Evolutionary conservation across 2,329 filamentous ascomycete species (phyloP).

Genomic region (Pseudonectria buxi): DNA sequence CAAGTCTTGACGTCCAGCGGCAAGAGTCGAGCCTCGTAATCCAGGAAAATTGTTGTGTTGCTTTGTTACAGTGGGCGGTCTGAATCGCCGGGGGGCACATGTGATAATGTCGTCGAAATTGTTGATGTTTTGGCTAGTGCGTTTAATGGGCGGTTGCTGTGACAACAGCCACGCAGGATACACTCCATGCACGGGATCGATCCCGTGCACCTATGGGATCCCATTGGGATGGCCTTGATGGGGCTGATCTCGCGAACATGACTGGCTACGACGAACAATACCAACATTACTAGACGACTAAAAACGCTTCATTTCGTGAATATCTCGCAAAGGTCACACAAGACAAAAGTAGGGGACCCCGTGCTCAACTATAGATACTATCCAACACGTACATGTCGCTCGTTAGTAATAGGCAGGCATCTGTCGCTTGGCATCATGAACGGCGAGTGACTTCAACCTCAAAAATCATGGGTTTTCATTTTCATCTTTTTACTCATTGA

Average conservation of each 20-base stretch:
- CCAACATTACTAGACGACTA: too few relatives aligned
- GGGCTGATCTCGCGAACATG: too few relatives aligned
- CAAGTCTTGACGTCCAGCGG: slow-evolving; percentile 2
- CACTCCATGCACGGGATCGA: slow-evolving; percentile 2
- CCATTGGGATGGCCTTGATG: too few relatives aligned
- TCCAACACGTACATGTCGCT: too few relatives aligned
- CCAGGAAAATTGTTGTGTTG: slow-evolving; percentile 2
- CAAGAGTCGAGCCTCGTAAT: slow-evolving; percentile 4
- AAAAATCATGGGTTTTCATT: slow-evolving; percentile 10
- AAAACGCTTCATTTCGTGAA: too few relatives aligned
- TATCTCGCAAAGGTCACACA: too few relatives aligned
- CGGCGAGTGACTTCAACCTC: background rate
- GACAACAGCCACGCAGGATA: slow-evolving; percentile 16
- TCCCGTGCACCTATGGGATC: slow-evolving; percentile 3
- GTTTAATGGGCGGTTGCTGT: slow-evolving; percentile 13
- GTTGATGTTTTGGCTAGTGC: slow-evolving; percentile 14
- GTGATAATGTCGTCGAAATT: slow-evolving; percentile 2
- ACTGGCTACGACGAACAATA: too few relatives aligned
- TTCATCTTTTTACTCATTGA: slow-evolving; percentile 11
- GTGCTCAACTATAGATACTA: too few relatives aligned
- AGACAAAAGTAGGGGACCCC: too few relatives aligned
- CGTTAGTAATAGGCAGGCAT: too few relatives aligned
- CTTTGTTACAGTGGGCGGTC: slow-evolving; percentile 4
- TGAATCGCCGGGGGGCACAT: slow-evolving; percentile 3
- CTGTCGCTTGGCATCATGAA: too few relatives aligned